A percentile compares a stretch with the other conserved stretches of the same genome.
phyloP scores from a whole-genome alignment of 306 rosid species.

The Dryas drummondii region DNA sequence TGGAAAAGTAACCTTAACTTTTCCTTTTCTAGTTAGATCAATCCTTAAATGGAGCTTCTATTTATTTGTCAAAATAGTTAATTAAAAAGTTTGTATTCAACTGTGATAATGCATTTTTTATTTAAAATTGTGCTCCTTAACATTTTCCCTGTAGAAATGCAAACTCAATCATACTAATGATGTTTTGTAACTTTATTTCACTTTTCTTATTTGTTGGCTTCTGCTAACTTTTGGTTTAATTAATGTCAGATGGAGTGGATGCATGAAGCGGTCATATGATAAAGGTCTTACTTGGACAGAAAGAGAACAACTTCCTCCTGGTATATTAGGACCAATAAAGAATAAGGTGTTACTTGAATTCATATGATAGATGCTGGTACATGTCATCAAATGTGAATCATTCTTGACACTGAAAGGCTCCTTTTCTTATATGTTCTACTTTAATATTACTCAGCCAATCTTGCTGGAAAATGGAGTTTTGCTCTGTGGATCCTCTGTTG shows the following conservation, averaged over 20 bases:
- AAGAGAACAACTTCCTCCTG: slow-evolving; percentile 97
- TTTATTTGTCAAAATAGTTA: not conserved
- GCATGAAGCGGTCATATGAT: slow-evolving; percentile 78
- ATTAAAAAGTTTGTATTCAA: not conserved
- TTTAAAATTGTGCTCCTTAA: not conserved
- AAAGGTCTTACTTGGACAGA: slow-evolving; percentile 72
- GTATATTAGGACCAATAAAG: slow-evolving; percentile 95
- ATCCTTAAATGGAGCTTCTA: not conserved
- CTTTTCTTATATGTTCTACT: slow-evolving; percentile 12
- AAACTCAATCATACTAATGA: not conserved
- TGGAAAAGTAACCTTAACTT: not conserved
- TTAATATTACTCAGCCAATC: slow-evolving; percentile 63
- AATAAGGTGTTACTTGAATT: slow-evolving; percentile 62
- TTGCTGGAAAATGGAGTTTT: slow-evolving; percentile 70
- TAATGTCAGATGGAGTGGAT: slow-evolving; percentile 84
- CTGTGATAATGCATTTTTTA: not conserved
- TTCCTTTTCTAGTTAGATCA: not conserved
- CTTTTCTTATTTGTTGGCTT: not conserved
- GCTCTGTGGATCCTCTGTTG: slow-evolving; percentile 95
- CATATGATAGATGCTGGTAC: not conserved
- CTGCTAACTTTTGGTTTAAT: slow-evolving; percentile 21
- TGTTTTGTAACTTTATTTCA: not conserved
- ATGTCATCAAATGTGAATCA: not conserved
- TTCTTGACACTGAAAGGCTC: not conserved
- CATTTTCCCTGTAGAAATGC: not conserved